phyloP scores from a whole-genome alignment of 2,329 filamentous ascomycete genomes.

The Microsporum canis region DNA sequence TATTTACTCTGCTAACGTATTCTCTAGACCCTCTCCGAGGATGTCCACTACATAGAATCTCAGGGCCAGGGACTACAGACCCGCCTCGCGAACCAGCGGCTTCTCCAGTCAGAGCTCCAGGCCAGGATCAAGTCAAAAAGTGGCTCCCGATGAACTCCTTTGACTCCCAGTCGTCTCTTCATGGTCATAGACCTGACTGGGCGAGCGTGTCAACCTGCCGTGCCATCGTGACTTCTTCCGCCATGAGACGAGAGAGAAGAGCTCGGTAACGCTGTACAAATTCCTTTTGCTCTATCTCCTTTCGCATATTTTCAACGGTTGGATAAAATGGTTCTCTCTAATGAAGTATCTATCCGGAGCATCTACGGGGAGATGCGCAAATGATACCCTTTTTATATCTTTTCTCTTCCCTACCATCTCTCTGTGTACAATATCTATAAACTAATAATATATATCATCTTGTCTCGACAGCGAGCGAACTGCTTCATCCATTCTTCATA shows the following conservation, averaged over 20 bases:
- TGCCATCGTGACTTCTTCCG: neutral
- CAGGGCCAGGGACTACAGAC: slow-evolving; percentile 95
- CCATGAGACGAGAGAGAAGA: neutral
- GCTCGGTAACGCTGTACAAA: neutral
- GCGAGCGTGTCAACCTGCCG: neutral
- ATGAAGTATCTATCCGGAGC: neutral
- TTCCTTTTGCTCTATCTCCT: neutral
- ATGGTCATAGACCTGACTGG: neutral
- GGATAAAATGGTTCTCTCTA: neutral
- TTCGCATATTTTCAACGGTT: neutral
- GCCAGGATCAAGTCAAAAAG: slow-evolving; percentile 73
- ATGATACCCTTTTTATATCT: neutral
- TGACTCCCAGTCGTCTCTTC: neutral
- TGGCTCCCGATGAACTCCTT: slow-evolving; percentile 27
- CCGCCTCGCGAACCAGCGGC: slow-evolving; percentile 91
- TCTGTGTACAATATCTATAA: neutral
- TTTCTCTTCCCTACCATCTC: neutral
- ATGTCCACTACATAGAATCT: slow-evolving; percentile 93
- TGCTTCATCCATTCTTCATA: neutral
- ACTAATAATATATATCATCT: neutral
- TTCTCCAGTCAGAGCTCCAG: slow-evolving; percentile 80
- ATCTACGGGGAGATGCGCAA: neutral
- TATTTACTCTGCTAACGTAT: slow-evolving; percentile 17
- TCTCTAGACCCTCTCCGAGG: slow-evolving; percentile 72
- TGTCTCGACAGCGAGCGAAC: neutral